Conservation (phyloP, 176 grass and related monocot genomes). For the Ampelocalamus luodianensis region DNA sequence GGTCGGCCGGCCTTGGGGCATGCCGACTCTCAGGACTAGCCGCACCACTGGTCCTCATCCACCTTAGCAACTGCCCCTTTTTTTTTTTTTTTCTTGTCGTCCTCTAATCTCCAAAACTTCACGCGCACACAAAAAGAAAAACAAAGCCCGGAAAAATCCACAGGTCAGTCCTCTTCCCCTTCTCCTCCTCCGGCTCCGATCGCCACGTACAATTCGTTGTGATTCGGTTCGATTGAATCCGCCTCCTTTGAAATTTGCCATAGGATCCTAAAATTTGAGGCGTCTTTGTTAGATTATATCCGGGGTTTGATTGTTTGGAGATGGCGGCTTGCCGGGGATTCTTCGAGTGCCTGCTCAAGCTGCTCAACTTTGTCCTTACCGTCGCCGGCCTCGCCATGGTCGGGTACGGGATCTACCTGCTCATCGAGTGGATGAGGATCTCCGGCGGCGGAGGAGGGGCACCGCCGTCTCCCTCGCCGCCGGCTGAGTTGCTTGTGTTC, state of each 20-base stretch:
- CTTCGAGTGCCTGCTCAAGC: slow-evolving; percentile 85
- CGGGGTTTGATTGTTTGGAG: slow-evolving; percentile 31
- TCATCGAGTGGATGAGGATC: slow-evolving; percentile 71
- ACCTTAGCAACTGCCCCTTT: background rate
- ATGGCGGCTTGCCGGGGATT: slow-evolving; percentile 85
- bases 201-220: slow-evolving; percentile 1
- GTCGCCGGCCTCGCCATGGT: slow-evolving; percentile 85
- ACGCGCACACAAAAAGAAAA: background rate
- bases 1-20: too few species aligned
- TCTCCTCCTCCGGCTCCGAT: background rate
- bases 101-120: background rate
- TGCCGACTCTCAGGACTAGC: too few species aligned
- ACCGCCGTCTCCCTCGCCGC: slow-evolving; percentile 11
- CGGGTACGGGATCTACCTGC: slow-evolving; percentile 81
- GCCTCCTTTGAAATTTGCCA: background rate
- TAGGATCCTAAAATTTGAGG: slow-evolving; percentile 16
- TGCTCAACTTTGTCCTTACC: slow-evolving; percentile 88
- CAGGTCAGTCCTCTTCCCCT: slow-evolving; percentile 24
- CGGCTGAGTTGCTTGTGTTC: slow-evolving; percentile 57
- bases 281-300: slow-evolving; percentile 30
- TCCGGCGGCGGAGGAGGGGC: slow-evolving; percentile 39
- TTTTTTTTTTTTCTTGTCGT: background rate
- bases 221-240: slow-evolving; percentile 1
- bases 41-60: slow-evolving; percentile 6
- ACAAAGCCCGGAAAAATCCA: background rate